phyloP scores from a whole-genome alignment of 495 filamentous ascomycete species.

The Neurospora sp. region DNA sequence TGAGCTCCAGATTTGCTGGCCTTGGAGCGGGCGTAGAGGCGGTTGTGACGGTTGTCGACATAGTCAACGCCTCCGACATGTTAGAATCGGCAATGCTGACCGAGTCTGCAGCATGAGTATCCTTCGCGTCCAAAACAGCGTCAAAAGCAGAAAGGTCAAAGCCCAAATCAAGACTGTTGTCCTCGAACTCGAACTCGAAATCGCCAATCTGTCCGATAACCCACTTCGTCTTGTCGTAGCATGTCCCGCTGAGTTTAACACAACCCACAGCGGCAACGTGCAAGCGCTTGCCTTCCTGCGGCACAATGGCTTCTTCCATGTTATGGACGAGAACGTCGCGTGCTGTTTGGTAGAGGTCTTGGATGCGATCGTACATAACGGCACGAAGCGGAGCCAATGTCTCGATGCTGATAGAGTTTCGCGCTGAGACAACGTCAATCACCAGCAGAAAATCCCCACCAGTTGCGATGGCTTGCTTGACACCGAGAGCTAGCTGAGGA shows the following conservation, averaged over 20 bases:
- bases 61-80: slow-evolving; percentile 21
- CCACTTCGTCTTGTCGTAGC: slow-evolving; percentile 71
- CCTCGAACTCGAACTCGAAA: slow-evolving; percentile 66
- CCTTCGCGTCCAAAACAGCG: slow-evolving; percentile 13
- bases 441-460: slow-evolving; percentile 68
- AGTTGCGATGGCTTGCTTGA: slow-evolving; percentile 69
- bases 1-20: slow-evolving; percentile 25
- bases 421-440: slow-evolving; percentile 74
- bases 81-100: slow-evolving; percentile 29
- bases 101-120: slow-evolving; percentile 14
- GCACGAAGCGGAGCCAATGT: slow-evolving; percentile 59
- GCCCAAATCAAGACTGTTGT: slow-evolving; percentile 38
- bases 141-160: slow-evolving; percentile 35
- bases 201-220: slow-evolving; percentile 89
- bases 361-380: slow-evolving; percentile 70
- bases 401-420: slow-evolving; percentile 55
- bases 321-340: slow-evolving; percentile 63
- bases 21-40: slow-evolving; percentile 17
- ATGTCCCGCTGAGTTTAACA: slow-evolving; percentile 83
- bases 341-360: slow-evolving; percentile 68
- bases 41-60: slow-evolving; percentile 17
- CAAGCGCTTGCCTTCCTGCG: slow-evolving; percentile 67
- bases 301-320: slow-evolving; percentile 64
- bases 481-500: slow-evolving; percentile 58
- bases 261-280: slow-evolving; percentile 78